Evolutionary conservation across 371 early-diverging fungal species (phyloP).

Genomic region (Apophysomyces sp.): DNA sequence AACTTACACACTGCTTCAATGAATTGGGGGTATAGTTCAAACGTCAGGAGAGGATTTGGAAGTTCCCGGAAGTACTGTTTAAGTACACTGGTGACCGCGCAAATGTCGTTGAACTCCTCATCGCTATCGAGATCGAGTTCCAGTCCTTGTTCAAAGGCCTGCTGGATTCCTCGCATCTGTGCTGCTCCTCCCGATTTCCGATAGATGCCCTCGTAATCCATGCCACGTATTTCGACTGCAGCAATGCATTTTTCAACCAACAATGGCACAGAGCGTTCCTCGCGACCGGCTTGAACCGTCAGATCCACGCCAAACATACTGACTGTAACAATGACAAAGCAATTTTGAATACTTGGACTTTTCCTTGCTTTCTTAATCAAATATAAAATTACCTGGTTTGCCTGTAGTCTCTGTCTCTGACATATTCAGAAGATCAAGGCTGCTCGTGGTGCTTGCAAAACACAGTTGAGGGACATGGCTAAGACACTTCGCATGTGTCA

Average conservation of each 20-base stretch:
- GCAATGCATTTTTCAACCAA: conserved; percentile 68
- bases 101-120: conserved; percentile 46
- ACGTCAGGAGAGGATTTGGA: conserved; percentile 85
- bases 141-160: conserved; percentile 36
- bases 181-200: conserved; percentile 79
- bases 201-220: conserved; percentile 75
- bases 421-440: conserved; percentile 1
- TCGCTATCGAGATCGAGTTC: conserved; percentile 41
- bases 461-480: conserved; percentile 10
- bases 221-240: conserved; percentile 71
- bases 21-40: conserved; percentile 67
- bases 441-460: conserved; percentile 1
- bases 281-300: conserved; percentile 4
- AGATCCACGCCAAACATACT: conserved; percentile 21
- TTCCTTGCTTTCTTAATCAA: not conserved
- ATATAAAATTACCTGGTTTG: not conserved
- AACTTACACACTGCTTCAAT: conserved; percentile 55
- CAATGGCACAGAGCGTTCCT: conserved; percentile 50
- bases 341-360: not conserved
- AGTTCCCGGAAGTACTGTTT: conserved; percentile 88
- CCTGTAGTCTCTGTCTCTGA: not conserved
- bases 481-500: conserved; percentile 5
- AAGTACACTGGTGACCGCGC: conserved; percentile 78
- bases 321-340: not conserved
- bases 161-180: conserved; percentile 61